Percentiles rank a stretch among this genome's conserved stretches.
These are phyloP conservation scores for Spathaspora arborariae DNA, from an alignment of 805 yeast species.

Conservation along the genomic window DNA sequence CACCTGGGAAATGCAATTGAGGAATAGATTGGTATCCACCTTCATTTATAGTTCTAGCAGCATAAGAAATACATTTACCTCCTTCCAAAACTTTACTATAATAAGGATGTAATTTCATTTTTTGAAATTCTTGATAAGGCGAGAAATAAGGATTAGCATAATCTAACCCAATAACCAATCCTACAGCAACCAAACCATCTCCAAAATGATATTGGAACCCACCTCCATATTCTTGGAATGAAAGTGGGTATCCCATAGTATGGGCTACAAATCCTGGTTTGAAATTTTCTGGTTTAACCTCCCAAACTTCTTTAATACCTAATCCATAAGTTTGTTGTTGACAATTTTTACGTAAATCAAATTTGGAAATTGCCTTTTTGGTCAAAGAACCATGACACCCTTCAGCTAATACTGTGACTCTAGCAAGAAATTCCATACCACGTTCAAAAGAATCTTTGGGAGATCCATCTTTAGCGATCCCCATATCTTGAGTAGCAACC, in stretches of 20 bases:
- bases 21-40: constrained; percentile 97
- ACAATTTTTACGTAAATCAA: constrained; percentile 58
- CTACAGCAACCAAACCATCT: constrained; percentile 85
- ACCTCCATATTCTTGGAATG: constrained; percentile 81
- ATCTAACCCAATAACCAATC: constrained; percentile 92
- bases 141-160: constrained; percentile 92
- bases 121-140: constrained; percentile 94
- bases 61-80: constrained; percentile 91
- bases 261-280: constrained; percentile 80
- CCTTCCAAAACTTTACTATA: constrained; percentile 72
- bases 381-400: constrained; percentile 97
- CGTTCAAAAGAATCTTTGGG: constrained; percentile 87
- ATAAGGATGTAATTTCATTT: constrained; percentile 87
- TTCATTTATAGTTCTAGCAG: constrained; percentile 94
- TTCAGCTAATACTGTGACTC: constrained; percentile 86
- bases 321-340: constrained; percentile 90
- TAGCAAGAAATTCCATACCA: constrained; percentile 95
- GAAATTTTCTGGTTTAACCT: constrained; percentile 79
- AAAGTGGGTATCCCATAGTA: constrained; percentile 84
- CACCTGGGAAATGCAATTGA: constrained; percentile 89
- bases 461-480: constrained; percentile 67
- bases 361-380: constrained; percentile 70
- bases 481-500: constrained; percentile 93
- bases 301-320: constrained; percentile 97
- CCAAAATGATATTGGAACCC: constrained; percentile 98